Conservation (phyloP, 2,329 filamentous ascomycete species). For the Lojkania enalia region DNA sequence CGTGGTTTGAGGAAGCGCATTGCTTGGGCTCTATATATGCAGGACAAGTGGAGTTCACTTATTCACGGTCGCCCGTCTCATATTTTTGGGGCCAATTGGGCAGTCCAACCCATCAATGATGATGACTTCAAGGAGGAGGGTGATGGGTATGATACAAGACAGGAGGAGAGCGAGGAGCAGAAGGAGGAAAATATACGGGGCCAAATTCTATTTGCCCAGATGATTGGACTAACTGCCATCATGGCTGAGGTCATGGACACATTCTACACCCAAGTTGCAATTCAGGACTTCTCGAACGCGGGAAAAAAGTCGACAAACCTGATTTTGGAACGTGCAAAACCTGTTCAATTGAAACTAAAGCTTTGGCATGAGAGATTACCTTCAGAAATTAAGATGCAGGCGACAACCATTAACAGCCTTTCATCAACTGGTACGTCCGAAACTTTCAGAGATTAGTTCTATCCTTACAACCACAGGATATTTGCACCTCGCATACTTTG, state of each 20-base stretch:
- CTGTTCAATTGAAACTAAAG: constrained; percentile 79
- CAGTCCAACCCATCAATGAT: constrained; percentile 65
- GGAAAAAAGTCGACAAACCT: constrained; percentile 71
- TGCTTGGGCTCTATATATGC: constrained; percentile 91
- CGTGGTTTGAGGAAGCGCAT: constrained; percentile 80
- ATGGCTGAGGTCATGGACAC: constrained; percentile 80
- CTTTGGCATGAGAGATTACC: constrained; percentile 80
- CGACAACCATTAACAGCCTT: constrained; percentile 46
- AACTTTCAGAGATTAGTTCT: neutral
- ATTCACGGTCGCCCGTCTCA: constrained; percentile 86
- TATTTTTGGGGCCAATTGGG: constrained; percentile 72
- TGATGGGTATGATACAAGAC: constrained; percentile 56
- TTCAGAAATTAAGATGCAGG: constrained; percentile 65
- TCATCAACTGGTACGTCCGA: constrained; percentile 46
- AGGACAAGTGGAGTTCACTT: constrained; percentile 89
- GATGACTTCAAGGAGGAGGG: constrained; percentile 72
- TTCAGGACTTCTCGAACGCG: constrained; percentile 67
- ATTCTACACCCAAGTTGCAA: constrained; percentile 80
- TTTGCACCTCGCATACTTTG: constrained; percentile 89
- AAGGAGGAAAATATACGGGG: constrained; percentile 67
- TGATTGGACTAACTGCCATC: constrained; percentile 74
- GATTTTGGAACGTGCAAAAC: constrained; percentile 75
- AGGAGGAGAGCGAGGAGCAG: constrained; percentile 58
- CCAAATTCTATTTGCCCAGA: constrained; percentile 71
- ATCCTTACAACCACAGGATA: constrained; percentile 53